Evolutionary conservation across 176 grass and related monocot genomes (phyloP).

Genomic region (Tillandsia fasciculata): DNA sequence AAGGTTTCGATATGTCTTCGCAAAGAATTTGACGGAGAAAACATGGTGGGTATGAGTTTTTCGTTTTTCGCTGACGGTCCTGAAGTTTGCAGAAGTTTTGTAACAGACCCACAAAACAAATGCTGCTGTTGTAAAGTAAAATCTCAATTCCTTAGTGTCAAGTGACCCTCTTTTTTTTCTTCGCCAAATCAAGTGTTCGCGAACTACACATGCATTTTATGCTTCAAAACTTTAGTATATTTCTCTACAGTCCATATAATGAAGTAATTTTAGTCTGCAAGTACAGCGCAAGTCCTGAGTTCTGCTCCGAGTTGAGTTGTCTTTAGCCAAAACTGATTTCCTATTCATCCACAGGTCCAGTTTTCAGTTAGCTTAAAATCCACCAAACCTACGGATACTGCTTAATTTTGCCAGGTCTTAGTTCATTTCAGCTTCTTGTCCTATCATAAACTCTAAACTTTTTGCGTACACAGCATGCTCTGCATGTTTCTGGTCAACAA

Average conservation of each 20-base stretch:
- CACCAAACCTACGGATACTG: too few relatives aligned
- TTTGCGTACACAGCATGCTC: too few relatives aligned
- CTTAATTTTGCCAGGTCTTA: too few relatives aligned
- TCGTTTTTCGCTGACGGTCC: not conserved
- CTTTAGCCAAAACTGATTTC: too few relatives aligned
- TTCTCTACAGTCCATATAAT: not conserved
- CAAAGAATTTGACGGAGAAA: conserved; percentile 45
- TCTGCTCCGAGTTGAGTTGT: too few relatives aligned
- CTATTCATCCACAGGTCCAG: too few relatives aligned
- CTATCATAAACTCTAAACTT: too few relatives aligned
- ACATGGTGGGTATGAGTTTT: conserved; percentile 16
- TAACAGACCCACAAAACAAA: not conserved
- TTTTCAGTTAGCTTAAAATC: too few relatives aligned
- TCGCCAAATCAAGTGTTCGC: not conserved
- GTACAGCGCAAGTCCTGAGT: not conserved
- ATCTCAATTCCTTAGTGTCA: not conserved
- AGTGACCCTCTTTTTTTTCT: not conserved
- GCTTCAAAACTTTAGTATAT: too few relatives aligned
- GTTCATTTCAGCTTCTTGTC: too few relatives aligned
- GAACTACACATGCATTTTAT: too few relatives aligned
- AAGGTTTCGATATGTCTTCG: conserved; percentile 66
- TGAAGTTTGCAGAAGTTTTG: not conserved
- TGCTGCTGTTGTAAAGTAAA: not conserved
- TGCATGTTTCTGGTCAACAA: too few relatives aligned
- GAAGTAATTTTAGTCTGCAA: not conserved